phyloP scores from a whole-genome alignment of 106 monocot genomes.

The Acorus calamus region DNA sequence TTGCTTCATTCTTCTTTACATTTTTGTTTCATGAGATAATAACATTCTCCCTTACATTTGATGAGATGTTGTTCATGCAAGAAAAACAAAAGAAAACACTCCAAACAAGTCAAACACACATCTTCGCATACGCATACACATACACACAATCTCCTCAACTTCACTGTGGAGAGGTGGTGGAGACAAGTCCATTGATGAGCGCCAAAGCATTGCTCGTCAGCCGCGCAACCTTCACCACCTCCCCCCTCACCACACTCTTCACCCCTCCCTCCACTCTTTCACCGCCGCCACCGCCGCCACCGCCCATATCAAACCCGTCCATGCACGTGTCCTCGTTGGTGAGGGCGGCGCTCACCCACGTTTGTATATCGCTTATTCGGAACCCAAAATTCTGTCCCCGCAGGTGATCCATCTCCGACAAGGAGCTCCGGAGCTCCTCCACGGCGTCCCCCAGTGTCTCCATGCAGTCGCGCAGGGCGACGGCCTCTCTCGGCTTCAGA shows the following conservation, averaged over 20 bases:
- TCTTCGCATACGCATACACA: too few relatives aligned
- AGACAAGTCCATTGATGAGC: conserved; percentile 29
- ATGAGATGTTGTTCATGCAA: too few relatives aligned
- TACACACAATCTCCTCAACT: too few relatives aligned
- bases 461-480: conserved; percentile 32
- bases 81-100: too few relatives aligned
- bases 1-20: too few relatives aligned
- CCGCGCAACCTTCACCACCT: conserved; percentile 24
- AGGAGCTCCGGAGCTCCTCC: conserved; percentile 26
- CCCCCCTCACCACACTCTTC: conserved; percentile 14
- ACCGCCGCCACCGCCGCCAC: conserved; percentile 7
- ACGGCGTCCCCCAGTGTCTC: conserved; percentile 32
- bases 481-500: too few relatives aligned
- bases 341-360: conserved; percentile 68
- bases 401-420: conserved; percentile 22
- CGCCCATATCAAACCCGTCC: conserved; percentile 31
- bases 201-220: conserved; percentile 52
- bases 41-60: too few relatives aligned
- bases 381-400: conserved; percentile 14
- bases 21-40: too few relatives aligned
- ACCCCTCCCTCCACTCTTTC: conserved; percentile 6
- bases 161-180: too few relatives aligned
- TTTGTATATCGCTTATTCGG: conserved; percentile 40
- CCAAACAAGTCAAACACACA: too few relatives aligned
- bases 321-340: conserved; percentile 60